Evolutionary conservation across 2,329 filamentous ascomycete genomes (phyloP), one percentile per base, ranked within the genome.

Genomic region (Ophiostoma piceae): DNA sequence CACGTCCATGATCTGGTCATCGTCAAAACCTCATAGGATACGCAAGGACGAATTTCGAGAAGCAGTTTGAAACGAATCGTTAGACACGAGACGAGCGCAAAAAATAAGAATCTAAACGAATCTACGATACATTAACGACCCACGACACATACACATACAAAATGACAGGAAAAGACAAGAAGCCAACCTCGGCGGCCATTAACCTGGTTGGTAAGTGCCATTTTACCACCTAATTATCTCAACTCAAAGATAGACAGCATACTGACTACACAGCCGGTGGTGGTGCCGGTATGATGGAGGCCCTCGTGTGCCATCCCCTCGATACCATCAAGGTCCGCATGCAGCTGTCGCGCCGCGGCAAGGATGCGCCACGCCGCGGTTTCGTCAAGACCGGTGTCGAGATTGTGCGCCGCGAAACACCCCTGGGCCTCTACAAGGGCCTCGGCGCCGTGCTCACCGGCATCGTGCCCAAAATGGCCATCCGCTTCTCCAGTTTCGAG

Each of bases 271-370:
- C 75, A 96, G 95, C 95, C 79, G 95, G 95, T 78, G 95, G 95
- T 78, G 92, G 92, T 80, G 95, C 95, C 75, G 95, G 95, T 77
- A 97, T 98, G 94, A 98, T 98, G 94, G 95, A 99, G 82, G 95
- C 95, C 67, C 88, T 99, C 73, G 93, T 84, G 69, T 99, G 95
- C 80, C 95, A 99, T 84, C 95, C 95, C 73, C 86, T 98, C 71
- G 92, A 97, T 80, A 97, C 94, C 71, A 96, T 98, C 84, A 97
- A 99, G 86, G 95, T 99, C 73, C 93, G 95, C 75, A 99, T 99
- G 96, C 95, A 99, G 83, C 90, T 99, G 72, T 98, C 95, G 70
- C 87, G 90, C 74, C 88, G 95, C 79, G 92, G 91, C 67, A 87
- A 91, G 74, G 95, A 95, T 72, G 88, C 90, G 79, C 92, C 94